phyloP scores from a whole-genome alignment of 2,329 filamentous ascomycete species.

The Plenodomus tracheiphilus region DNA sequence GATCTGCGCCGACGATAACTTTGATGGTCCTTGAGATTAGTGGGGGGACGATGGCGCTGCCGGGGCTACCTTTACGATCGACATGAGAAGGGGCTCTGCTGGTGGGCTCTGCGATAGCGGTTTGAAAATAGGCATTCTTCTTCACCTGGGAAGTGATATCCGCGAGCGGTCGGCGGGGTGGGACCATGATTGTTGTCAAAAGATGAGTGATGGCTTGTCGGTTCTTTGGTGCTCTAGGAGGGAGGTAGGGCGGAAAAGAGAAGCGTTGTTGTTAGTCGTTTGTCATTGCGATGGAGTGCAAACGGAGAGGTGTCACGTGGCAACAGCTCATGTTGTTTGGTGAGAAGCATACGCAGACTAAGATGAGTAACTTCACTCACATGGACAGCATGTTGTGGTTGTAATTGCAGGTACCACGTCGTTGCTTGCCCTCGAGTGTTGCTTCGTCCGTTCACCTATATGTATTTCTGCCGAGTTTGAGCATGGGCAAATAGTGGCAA shows the following conservation, averaged over 20 bases:
- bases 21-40: constrained; percentile 4
- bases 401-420: too few relatives aligned
- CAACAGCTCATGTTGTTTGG: not conserved
- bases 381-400: not conserved
- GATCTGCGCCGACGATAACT: constrained; percentile 8
- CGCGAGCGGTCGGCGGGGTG: not conserved
- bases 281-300: not conserved
- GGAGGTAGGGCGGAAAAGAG: not conserved
- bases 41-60: not conserved
- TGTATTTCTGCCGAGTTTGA: too few relatives aligned
- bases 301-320: constrained; percentile 5
- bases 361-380: too few relatives aligned
- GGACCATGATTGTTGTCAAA: not conserved
- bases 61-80: not conserved
- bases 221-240: not conserved
- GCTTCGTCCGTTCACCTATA: too few relatives aligned
- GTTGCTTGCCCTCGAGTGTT: too few relatives aligned
- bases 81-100: not conserved
- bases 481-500: not conserved
- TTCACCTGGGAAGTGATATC: constrained; percentile 15
- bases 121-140: constrained; percentile 5
- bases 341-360: too few relatives aligned
- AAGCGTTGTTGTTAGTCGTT: not conserved
- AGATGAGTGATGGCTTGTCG: not conserved
- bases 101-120: constrained; percentile 1